These are phyloP conservation scores for Hericium erinaceus DNA, from an alignment of 768 basidiomycete species.

Conservation along the genomic window DNA sequence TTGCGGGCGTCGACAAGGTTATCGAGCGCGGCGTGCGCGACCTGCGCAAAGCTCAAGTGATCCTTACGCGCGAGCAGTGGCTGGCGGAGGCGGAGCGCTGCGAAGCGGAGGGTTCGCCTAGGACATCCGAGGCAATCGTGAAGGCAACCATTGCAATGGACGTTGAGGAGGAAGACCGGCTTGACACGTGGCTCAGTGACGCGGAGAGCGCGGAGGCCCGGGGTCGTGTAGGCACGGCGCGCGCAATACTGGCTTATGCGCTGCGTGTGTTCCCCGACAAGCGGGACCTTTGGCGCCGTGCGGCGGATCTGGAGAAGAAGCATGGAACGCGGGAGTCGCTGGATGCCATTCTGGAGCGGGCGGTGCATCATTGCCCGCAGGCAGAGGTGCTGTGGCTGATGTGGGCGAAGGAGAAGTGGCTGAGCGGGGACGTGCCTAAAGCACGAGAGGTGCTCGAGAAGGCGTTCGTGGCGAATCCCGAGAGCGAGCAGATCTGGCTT, in stretches of 20 bases:
- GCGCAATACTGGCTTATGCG: constrained; percentile 86
- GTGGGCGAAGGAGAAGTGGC: constrained; percentile 97
- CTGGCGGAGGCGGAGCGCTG: constrained; percentile 89
- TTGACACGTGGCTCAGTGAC: constrained; percentile 87
- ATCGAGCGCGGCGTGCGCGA: constrained; percentile 79
- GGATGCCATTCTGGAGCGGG: constrained; percentile 70
- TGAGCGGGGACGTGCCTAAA: constrained; percentile 79
- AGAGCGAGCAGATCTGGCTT: constrained; percentile 96
- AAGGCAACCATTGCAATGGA: constrained; percentile 93
- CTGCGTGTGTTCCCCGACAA: constrained; percentile 86
- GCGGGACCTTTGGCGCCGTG: constrained; percentile 78
- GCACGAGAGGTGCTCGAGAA: constrained; percentile 82
- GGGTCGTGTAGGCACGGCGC: constrained; percentile 71
- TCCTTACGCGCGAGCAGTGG: constrained; percentile 90
- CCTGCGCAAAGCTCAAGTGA: constrained; percentile 74
- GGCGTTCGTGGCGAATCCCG: constrained; percentile 91
- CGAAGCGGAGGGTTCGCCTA: constrained; percentile 73
- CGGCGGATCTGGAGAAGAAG: constrained; percentile 87
- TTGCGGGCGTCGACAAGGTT: constrained; percentile 75
- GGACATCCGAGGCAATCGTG: constrained; percentile 90
- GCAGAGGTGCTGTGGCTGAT: constrained; percentile 97
- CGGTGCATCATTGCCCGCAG: constrained; percentile 87
- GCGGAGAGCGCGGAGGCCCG: constrained; percentile 73
- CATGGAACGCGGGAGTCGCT: constrained; percentile 82
- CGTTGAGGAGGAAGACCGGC: constrained; percentile 87